Evolutionary conservation across 371 early-diverging fungal species (phyloP).

Genomic region (Mucor indicus): DNA sequence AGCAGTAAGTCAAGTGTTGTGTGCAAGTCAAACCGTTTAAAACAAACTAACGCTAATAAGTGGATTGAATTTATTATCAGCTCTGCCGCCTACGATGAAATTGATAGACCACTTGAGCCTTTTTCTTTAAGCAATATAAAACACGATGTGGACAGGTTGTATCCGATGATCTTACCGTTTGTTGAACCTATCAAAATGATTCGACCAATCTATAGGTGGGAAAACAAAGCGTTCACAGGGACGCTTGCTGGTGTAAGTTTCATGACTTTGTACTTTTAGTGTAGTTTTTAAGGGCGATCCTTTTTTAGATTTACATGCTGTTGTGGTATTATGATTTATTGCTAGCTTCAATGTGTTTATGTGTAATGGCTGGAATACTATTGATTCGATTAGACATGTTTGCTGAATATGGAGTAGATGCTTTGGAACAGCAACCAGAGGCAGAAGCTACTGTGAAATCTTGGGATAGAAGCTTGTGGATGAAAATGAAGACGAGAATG

Average conservation of each 20-base stretch:
- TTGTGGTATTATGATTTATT: constrained; percentile 39
- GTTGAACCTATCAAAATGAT: constrained; percentile 18
- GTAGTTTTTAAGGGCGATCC: too few species aligned
- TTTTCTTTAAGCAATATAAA: constrained; percentile 34
- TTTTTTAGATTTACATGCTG: constrained; percentile 20
- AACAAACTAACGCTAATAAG: constrained; percentile 2
- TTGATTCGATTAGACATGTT: constrained; percentile 21
- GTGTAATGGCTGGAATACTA: constrained; percentile 11
- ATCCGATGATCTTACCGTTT: constrained; percentile 27
- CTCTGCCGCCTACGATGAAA: constrained; percentile 29
- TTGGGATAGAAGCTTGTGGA: constrained; percentile 12
- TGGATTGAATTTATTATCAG: constrained; percentile 30
- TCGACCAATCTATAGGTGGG: constrained; percentile 35
- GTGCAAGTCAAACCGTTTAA: not conserved
- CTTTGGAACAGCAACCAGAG: constrained; percentile 22
- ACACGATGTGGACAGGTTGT: constrained; percentile 34
- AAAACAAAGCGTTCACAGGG: constrained; percentile 30
- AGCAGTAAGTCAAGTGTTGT: constrained; percentile 15
- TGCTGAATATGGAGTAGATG: constrained; percentile 31
- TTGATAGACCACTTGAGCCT: constrained; percentile 30
- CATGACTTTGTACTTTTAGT: not conserved
- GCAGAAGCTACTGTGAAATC: constrained; percentile 15
- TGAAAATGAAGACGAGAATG: constrained; percentile 13
- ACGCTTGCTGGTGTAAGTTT: constrained; percentile 24
- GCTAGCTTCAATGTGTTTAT: constrained; percentile 13